Base-by-base conservation (phyloP, 441 rosid genomes). In the Brassica balearica region DNA sequence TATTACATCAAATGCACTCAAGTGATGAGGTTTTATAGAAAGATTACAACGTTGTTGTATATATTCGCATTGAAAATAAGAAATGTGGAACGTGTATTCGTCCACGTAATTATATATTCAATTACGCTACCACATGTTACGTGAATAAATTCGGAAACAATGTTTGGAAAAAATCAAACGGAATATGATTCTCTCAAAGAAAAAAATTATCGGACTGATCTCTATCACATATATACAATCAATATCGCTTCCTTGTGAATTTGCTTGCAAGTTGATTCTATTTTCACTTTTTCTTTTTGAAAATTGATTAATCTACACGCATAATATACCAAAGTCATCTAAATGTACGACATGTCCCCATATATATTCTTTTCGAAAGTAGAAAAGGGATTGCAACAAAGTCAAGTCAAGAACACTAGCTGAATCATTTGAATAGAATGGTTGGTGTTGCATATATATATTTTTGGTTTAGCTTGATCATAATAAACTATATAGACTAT, bases 171-270 rank as follows among this genome's bases (percentile, higher is more conserved):
- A 29, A 29, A 29, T 29, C 6, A 7, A 29, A 34, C 15, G 59
- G 81, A 78, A 78, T 73, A 22, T 68, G 81, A 78, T 78, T 78
- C 74, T 34, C 2, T 23, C 9, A 29, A 17, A 7, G 14, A 38
- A 41, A 67, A 58, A 41, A 25, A 20, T 25, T 25, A 25, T 25
- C 27, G 27, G 27, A 25, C 27, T 59, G 25, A 6, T 53, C 20
- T 53, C 2, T 51, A 2, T 53, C 11, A 17, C 25, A 17, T 56
- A 51, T 5, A 51, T 15, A 15, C 7, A 53, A 53, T 53, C 59
- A 15, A 51, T 2, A 7, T 53, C 59, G 17, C 59, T 15, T 53
- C 56, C 20, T 14, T 48, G 56, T 48, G 56, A 48, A 46, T 46
- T 46, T 46, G 55, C 2, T 46, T 46, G n/a, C 15, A 46, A 4